Conservation (phyloP, 2,329 filamentous ascomycete genomes). For the Phialophora verrucosa region DNA sequence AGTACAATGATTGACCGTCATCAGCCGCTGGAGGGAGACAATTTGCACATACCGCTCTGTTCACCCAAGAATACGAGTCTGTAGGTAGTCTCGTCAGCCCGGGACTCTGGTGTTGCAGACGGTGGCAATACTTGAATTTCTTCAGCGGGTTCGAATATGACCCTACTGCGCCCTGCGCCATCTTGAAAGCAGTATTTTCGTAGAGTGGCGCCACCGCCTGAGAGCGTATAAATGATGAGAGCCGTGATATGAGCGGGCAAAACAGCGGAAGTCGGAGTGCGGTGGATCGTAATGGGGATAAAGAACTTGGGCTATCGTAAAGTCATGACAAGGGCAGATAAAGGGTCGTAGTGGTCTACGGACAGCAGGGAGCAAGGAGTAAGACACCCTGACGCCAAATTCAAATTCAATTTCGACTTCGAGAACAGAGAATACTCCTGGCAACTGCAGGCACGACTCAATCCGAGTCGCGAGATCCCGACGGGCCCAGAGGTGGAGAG, state of each 20-base stretch:
- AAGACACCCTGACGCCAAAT: constrained; percentile 4
- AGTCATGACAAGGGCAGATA: constrained; percentile 27
- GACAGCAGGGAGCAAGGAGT: constrained; percentile 6
- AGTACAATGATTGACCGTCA: constrained; percentile 10
- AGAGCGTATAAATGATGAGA: background rate
- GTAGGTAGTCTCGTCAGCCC: constrained; percentile 42
- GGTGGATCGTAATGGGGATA: background rate
- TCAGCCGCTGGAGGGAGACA: constrained; percentile 21
- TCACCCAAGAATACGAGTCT: constrained; percentile 97
- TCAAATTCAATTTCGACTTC: background rate
- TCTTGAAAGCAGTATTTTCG: constrained; percentile 54
- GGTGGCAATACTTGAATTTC: constrained; percentile 88
- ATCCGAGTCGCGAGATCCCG: constrained; percentile 18
- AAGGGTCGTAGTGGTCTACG: background rate
- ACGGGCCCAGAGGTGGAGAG: constrained; percentile 17
- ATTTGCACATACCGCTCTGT: constrained; percentile 79
- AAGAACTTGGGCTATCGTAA: constrained; percentile 19
- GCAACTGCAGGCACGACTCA: constrained; percentile 15
- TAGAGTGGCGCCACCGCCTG: constrained; percentile 21
- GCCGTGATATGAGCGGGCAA: constrained; percentile 1
- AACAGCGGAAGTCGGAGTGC: background rate
- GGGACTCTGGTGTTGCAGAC: background rate
- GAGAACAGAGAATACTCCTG: constrained; percentile 13
- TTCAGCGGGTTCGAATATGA: constrained; percentile 99
- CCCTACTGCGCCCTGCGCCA: constrained; percentile 79